Percentiles rank a stretch among this genome's conserved stretches.
phyloP scores from a whole-genome alignment of 306 rosid genomes.

The Casuarina cunninghamiana region DNA sequence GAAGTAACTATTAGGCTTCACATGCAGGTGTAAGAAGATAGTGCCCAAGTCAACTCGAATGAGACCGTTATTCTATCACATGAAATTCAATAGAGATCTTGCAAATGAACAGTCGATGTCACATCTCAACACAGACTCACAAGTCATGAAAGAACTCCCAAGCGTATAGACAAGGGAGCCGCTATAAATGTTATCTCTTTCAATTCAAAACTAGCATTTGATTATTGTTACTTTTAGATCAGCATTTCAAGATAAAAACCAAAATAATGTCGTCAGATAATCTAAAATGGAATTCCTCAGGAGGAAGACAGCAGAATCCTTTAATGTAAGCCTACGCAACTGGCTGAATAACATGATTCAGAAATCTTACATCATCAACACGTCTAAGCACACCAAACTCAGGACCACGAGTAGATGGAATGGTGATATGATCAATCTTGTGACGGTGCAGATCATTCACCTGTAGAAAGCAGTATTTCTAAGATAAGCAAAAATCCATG shows the following conservation, averaged over 20 bases:
- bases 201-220: neutral
- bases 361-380: constrained; percentile 77
- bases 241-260: neutral
- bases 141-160: neutral
- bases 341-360: constrained; percentile 15
- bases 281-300: neutral
- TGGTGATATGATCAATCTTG: constrained; percentile 92
- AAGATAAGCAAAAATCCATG: constrained; percentile 26
- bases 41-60: neutral
- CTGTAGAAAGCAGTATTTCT: constrained; percentile 40
- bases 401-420: constrained; percentile 72
- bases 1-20: constrained; percentile 2
- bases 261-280: neutral
- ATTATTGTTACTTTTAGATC: neutral
- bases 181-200: neutral
- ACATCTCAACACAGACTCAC: neutral
- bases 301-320: neutral
- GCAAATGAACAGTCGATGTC: neutral
- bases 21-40: neutral
- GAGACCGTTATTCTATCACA: neutral
- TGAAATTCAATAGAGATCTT: neutral
- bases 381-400: constrained; percentile 76
- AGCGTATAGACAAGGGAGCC: neutral
- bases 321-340: neutral
- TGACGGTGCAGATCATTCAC: constrained; percentile 90